These are phyloP conservation scores for Echium plantagineum DNA, from an alignment of 257 asterid species.

Conservation along the genomic window DNA sequence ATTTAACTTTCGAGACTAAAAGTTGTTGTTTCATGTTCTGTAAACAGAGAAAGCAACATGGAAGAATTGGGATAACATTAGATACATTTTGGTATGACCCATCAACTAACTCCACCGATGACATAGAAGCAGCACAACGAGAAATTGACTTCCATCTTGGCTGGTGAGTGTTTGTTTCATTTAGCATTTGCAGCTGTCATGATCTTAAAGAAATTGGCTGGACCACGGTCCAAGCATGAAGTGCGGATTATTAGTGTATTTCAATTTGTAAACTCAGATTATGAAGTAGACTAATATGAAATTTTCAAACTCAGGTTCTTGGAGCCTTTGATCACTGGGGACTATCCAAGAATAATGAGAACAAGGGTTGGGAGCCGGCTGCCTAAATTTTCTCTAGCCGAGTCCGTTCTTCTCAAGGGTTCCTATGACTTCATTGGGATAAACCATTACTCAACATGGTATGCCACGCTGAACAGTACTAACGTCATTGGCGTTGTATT, in stretches of 20 bases:
- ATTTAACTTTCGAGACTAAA: not conserved
- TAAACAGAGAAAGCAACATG: conserved; percentile 22
- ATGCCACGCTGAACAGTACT: conserved; percentile 32
- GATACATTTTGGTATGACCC: conserved; percentile 73
- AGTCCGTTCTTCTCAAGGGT: conserved; percentile 45
- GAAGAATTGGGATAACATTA: conserved; percentile 55
- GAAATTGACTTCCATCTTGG: conserved; percentile 73
- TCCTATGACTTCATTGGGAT: conserved; percentile 78
- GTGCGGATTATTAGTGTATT: no score
- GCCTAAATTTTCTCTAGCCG: conserved; percentile 39
- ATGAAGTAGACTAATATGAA: not conserved
- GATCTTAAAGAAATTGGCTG: not conserved
- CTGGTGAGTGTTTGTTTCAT: conserved; percentile 34
- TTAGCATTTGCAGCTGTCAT: not conserved
- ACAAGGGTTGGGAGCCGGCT: conserved; percentile 45
- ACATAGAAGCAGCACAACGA: conserved; percentile 49
- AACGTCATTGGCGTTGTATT: conserved; percentile 37
- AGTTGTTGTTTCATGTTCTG: not conserved
- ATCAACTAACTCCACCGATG: conserved; percentile 31
- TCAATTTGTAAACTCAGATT: no score
- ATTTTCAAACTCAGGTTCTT: conserved; percentile 41
- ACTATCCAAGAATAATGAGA: conserved; percentile 66
- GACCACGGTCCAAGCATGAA: no score
- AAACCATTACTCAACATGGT: conserved; percentile 89
- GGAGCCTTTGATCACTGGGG: conserved; percentile 65